A percentile compares a stretch with the other conserved stretches of the same genome.
Evolutionary conservation across 192 early-diverging fungal genomes (phyloP).

Genomic region (Neocallimastix lanati): DNA sequence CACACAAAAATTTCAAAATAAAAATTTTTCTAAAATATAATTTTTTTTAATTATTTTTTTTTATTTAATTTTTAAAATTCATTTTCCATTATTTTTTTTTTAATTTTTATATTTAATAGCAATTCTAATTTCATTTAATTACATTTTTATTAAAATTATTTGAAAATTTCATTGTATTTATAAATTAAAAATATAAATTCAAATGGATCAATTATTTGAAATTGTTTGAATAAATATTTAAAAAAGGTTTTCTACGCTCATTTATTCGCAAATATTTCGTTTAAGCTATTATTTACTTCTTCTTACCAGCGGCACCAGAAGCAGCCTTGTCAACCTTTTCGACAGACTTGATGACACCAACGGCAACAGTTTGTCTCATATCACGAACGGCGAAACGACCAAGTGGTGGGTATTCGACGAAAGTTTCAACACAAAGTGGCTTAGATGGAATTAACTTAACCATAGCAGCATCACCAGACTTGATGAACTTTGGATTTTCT

Average conservation of each 20-base stretch:
- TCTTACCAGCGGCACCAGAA: background rate
- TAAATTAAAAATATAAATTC: background rate
- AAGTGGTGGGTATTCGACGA: constrained; percentile 79
- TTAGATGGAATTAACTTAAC: constrained; percentile 88
- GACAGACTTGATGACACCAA: constrained; percentile 89
- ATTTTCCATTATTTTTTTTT: background rate
- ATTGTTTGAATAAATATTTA: background rate
- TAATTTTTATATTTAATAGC: background rate
- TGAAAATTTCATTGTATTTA: background rate
- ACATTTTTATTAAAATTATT: background rate
- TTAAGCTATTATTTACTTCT: background rate
- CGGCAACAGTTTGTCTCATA: constrained; percentile 91
- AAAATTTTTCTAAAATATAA: too few species aligned
- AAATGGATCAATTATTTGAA: background rate
- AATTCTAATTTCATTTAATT: background rate
- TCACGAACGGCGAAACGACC: constrained; percentile 96
- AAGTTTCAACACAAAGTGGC: constrained; percentile 92
- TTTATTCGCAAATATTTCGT: background rate
- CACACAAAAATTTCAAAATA: too few species aligned
- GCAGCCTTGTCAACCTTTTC: constrained; percentile 57
- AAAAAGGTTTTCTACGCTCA: background rate
- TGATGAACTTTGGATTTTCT: constrained; percentile 86
- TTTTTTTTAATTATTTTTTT: too few species aligned
- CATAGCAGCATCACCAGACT: constrained; percentile 86
- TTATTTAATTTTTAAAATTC: background rate